Base-by-base conservation (phyloP, 306 rosid species). In the Delonix regia region DNA sequence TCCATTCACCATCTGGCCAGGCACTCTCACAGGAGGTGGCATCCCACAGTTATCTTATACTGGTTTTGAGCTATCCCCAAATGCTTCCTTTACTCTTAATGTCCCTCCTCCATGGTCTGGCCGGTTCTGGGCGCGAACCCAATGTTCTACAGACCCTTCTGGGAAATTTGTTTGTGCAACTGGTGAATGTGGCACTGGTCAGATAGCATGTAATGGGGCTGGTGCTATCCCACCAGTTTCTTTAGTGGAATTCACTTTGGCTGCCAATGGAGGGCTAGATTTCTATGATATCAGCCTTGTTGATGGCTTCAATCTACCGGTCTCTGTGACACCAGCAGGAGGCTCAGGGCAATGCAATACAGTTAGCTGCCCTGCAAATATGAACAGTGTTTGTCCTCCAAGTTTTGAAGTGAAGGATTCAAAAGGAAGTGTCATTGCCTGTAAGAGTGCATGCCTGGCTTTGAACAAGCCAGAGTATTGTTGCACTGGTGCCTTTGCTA, bases 401-500 rank as follows among this genome's bases (percentile, higher is more conserved):
- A 14, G 71, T 47, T 65, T 84, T 42, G 56, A 52, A 2, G 53
- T 84, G 28, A 48, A 45, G 38, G 85, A 78, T 13, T 78, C 85
- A 19, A 79, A 69, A 27, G 85, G 88, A 14, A 70, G 59, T 16
- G 83, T 78, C 1, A 78, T 85, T 78, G 88, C 79, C 6, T 85
- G 88, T 42, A 80, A 84, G 72, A 80, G 84, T 71, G 87, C 87
- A 27, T 84, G 87, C 44, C 21, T 84, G 80, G 85, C 85, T 10
- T 80, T 80, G 47, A 21, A 61, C 7, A 28, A 80, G 18, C 85
- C 87, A 0, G 14, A 72, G 78, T 80, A 74, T 56, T 85, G 85
- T 14, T 81, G 85, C 44, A 52, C 72, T 21, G 81, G 75, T 33
- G 11, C n/a, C 3, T 82, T 1, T 56, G 52, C 12, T 39, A 3